Evolutionary conservation across 202 grass and related monocot genomes (phyloP).

Genomic region (Zoysia matrella): DNA sequence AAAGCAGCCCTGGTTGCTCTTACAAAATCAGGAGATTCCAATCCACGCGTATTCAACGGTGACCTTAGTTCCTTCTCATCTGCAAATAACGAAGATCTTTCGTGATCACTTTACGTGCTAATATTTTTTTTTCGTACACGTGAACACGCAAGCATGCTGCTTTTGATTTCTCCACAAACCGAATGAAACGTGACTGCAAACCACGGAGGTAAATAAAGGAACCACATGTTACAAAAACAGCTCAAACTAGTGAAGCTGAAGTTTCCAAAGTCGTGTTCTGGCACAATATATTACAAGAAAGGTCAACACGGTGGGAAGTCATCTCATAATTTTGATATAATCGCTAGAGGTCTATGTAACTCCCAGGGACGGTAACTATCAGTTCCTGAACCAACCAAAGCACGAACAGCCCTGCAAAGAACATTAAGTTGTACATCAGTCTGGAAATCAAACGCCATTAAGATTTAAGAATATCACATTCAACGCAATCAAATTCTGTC

Average conservation of each 20-base stretch:
- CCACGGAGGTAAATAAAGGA: background rate
- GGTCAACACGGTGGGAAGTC: slow-evolving; percentile 26
- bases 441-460: background rate
- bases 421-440: slow-evolving; percentile 1
- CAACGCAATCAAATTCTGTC: background rate
- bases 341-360: slow-evolving; percentile 5
- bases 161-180: no score
- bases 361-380: slow-evolving; percentile 14
- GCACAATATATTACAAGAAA: slow-evolving; percentile 39
- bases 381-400: slow-evolving; percentile 82
- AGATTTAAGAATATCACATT: background rate
- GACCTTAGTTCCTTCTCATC: no score
- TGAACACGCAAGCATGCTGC: no score
- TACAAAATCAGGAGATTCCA: no score
- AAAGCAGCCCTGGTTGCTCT: no score
- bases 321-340: slow-evolving; percentile 32
- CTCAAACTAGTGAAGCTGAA: slow-evolving; percentile 37
- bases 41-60: no score
- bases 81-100: no score
- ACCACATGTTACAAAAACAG: slow-evolving; percentile 19
- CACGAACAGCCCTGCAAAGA: slow-evolving; percentile 72
- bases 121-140: no score
- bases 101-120: no score
- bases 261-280: slow-evolving; percentile 17
- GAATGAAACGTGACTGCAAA: no score